A percentile compares a stretch with the other conserved stretches of the same genome.
These are phyloP conservation scores for Podaxis sp. DNA, from an alignment of 768 basidiomycete species.

Conservation along the genomic window DNA sequence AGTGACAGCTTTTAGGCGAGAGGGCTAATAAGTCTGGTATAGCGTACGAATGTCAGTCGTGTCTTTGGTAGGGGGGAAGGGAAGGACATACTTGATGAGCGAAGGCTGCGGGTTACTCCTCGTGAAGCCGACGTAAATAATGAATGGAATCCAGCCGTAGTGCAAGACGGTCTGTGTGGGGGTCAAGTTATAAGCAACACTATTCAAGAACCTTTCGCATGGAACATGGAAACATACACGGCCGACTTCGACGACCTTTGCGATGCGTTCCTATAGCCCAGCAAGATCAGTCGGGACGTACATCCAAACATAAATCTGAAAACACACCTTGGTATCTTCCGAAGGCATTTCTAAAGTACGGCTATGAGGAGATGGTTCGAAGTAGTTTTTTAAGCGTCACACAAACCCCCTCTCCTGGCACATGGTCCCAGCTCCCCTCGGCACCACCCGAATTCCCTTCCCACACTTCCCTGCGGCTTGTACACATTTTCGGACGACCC, in stretches of 20 bases:
- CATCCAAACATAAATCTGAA: background rate
- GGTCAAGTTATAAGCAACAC: background rate
- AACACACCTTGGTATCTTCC: slow-evolving; percentile 82
- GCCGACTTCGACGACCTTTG: slow-evolving; percentile 76
- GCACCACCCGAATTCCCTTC: slow-evolving; percentile 12
- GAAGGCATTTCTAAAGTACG: slow-evolving; percentile 62
- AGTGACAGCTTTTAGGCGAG: slow-evolving; percentile 57
- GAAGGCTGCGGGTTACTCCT: slow-evolving; percentile 92
- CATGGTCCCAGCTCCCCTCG: background rate
- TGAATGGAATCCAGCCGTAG: slow-evolving; percentile 95
- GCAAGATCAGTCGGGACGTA: background rate
- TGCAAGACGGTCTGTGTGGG: slow-evolving; percentile 75
- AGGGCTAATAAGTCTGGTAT: slow-evolving; percentile 85
- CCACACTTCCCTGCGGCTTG: slow-evolving; percentile 34
- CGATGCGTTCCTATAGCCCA: slow-evolving; percentile 70
- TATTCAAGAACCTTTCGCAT: background rate
- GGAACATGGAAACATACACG: slow-evolving; percentile 52
- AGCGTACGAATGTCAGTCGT: slow-evolving; percentile 12
- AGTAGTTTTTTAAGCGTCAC: slow-evolving; percentile 18
- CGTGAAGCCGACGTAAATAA: slow-evolving; percentile 94
- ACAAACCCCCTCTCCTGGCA: background rate
- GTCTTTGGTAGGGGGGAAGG: background rate
- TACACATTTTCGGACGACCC: slow-evolving; percentile 28
- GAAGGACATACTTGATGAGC: slow-evolving; percentile 81
- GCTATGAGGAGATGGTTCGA: slow-evolving; percentile 15